Evolutionary conservation across 345 rosid genomes (phyloP).

Genomic region (Aquilaria sinensis): DNA sequence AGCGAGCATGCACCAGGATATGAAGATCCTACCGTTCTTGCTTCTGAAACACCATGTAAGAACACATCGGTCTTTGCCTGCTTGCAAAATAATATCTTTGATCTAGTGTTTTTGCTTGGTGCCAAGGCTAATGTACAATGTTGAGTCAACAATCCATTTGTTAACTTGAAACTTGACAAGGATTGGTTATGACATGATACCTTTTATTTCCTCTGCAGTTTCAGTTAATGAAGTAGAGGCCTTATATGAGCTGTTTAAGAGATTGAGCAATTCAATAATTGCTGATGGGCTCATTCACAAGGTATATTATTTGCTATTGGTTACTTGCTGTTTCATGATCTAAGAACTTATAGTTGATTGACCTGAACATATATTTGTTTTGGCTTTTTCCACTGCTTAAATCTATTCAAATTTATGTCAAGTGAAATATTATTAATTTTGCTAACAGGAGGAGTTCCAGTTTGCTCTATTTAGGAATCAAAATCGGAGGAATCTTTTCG

Average conservation of each 20-base stretch:
- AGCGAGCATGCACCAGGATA: constrained; percentile 36
- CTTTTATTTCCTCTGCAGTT: constrained; percentile 38
- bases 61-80: background rate
- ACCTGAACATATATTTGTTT: no score
- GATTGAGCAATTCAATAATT: constrained; percentile 76
- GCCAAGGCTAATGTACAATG: background rate
- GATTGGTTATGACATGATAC: background rate
- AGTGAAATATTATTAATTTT: background rate
- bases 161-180: background rate
- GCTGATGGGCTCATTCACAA: constrained; percentile 89
- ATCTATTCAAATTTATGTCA: no score
- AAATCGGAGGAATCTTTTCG: constrained; percentile 68
- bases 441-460: constrained; percentile 78
- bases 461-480: constrained; percentile 83
- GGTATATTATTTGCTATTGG: constrained; percentile 29
- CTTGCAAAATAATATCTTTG: background rate
- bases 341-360: no score
- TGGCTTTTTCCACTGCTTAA: no score
- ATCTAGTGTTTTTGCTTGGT: background rate
- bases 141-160: background rate
- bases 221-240: constrained; percentile 76
- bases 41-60: constrained; percentile 77
- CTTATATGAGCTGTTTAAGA: constrained; percentile 70
- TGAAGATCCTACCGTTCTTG: constrained; percentile 64
- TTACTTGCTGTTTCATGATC: background rate